phyloP scores from a whole-genome alignment of 2,329 filamentous ascomycete species.

The Calonectria hawksworthii region DNA sequence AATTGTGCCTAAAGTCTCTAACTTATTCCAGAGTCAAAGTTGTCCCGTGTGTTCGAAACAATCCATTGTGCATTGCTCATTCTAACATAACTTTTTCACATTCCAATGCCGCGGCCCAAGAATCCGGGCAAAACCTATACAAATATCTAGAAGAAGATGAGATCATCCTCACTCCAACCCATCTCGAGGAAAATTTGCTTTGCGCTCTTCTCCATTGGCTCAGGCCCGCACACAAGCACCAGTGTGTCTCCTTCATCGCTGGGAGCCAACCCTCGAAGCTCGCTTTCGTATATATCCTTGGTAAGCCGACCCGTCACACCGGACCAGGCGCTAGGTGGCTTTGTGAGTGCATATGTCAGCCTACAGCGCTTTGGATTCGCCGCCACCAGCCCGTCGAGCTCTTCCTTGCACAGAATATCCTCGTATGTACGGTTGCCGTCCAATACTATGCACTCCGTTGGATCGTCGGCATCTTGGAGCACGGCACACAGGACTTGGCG shows the following conservation, averaged over 20 bases:
- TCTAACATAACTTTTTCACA: neutral
- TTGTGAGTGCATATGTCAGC: conserved; percentile 78
- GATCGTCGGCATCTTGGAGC: conserved; percentile 66
- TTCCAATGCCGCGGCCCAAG: neutral
- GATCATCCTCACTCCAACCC: conserved; percentile 69
- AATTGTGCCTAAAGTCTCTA: neutral
- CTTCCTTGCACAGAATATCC: conserved; percentile 84
- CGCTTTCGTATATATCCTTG: conserved; percentile 70
- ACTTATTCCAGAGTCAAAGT: neutral
- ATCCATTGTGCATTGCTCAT: neutral
- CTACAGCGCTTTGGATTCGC: conserved; percentile 70
- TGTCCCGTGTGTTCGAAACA: neutral
- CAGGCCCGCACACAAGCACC: conserved; percentile 85
- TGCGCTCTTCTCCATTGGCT: conserved; percentile 78
- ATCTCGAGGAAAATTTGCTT: conserved; percentile 65
- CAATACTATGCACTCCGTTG: conserved; percentile 79
- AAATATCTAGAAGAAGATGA: conserved; percentile 45
- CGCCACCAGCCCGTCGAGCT: conserved; percentile 75
- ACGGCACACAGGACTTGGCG: conserved; percentile 86
- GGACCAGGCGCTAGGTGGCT: conserved; percentile 74
- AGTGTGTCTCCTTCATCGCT: conserved; percentile 64
- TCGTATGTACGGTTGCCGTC: conserved; percentile 83
- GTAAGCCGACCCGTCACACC: conserved; percentile 79
- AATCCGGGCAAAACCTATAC: neutral
- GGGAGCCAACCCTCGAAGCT: conserved; percentile 60